Conservation (phyloP, 2,329 filamentous ascomycete genomes). For the Fusarium sp. region DNA sequence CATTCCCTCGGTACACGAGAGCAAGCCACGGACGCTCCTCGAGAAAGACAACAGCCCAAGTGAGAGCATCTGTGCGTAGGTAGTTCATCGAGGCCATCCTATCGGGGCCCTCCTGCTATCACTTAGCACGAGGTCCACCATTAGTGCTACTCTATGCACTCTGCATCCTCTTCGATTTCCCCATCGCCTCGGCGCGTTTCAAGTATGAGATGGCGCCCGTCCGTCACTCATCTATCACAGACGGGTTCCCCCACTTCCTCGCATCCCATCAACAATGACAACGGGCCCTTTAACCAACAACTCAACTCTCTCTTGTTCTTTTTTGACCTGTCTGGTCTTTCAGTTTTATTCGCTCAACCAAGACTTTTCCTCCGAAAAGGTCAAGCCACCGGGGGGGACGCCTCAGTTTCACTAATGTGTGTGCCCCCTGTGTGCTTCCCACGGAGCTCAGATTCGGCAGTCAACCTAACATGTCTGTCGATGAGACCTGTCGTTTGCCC, state of each 20-base stretch:
- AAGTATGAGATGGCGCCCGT: slow-evolving; percentile 37
- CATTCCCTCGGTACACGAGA: slow-evolving; percentile 6
- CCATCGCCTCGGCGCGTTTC: slow-evolving; percentile 38
- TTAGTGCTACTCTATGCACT: background rate
- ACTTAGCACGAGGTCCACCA: background rate
- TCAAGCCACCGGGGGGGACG: slow-evolving; percentile 2
- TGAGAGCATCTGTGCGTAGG: slow-evolving; percentile 1
- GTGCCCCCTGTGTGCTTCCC: background rate
- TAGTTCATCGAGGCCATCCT: background rate
- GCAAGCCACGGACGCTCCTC: background rate
- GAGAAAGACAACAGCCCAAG: background rate
- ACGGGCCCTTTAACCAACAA: slow-evolving; percentile 18
- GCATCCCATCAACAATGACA: slow-evolving; percentile 5
- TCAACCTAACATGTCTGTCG: slow-evolving; percentile 9
- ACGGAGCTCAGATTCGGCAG: background rate
- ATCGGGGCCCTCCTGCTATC: background rate
- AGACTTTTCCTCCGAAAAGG: background rate
- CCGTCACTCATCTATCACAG: background rate
- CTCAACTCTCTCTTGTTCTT: slow-evolving; percentile 9
- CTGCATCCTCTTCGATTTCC: slow-evolving; percentile 19
- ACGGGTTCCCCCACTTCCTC: background rate
- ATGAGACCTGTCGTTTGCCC: slow-evolving; percentile 23
- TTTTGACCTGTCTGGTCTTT: background rate
- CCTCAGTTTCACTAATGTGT: slow-evolving; percentile 26
- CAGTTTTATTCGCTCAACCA: slow-evolving; percentile 11